Base-by-base conservation (phyloP, 2,329 filamentous ascomycete genomes). In the Penicillium psychrosexuale region DNA sequence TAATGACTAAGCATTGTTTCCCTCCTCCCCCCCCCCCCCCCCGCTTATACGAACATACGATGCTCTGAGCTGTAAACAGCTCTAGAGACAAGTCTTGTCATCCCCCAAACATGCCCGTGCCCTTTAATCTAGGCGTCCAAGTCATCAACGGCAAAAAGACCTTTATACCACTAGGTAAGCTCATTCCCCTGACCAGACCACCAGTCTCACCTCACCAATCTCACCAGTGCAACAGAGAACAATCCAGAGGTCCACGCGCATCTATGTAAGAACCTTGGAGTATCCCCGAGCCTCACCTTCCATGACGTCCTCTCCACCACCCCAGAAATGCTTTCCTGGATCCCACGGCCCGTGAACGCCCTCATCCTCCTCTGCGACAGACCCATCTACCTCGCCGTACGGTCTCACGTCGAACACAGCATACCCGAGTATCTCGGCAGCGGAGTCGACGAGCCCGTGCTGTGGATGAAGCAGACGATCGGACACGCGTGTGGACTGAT, bases 381-480 rank as follows among this genome's bases (percentile, higher is more conserved):
- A 58, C 67, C 70, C 15, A 72, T 77, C 47, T 79, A 74, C 60
- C 57, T 73, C 56, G 64, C 68, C 45, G 68, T 73, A 13, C 78
- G 80, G 39, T 69, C 67, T n/a, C 59, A 65, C 12, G 74, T 81
- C 61, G 72, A 77, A 56, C 69, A 69, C 4, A 66, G 69, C 28
- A 75, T 72, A 43, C 53, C 63, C 3, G 66, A 72, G 8, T 84
- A 84, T 60, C 17, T 40, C 61, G 72, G 4, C 75, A 9, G 75
- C 63, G 19, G 82, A 82, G 22, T 66, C 72, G 60, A 72, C 2
- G 81, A 84, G 55, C 80, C 81, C 0, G 76, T 84, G 5, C 69
- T 84, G 22, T 85, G 82, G 82, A 83, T 82, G 67, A 78, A 76
- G 56, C 83, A 85, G 61, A 84, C 80, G 1, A 84, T 84, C 53